These are phyloP conservation scores for Cladophialophora chaetospira DNA, from an alignment of 2,329 filamentous ascomycete genomes.

Conservation along the genomic window DNA sequence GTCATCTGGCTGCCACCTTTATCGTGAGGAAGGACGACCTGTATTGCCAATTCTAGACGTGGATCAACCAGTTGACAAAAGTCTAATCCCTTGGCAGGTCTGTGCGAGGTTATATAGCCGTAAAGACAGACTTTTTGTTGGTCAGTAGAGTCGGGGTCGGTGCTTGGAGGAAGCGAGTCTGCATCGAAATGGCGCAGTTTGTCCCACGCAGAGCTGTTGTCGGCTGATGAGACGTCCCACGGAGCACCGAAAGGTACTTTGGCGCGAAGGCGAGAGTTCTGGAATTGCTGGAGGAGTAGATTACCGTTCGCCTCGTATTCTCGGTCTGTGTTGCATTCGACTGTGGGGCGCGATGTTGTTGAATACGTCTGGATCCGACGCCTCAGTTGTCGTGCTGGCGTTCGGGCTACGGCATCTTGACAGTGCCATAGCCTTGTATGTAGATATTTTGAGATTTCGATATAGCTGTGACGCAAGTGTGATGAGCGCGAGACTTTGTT, in stretches of 20 bases:
- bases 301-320: no score
- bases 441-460: conserved; percentile 43
- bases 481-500: conserved; percentile 22
- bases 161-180: neutral
- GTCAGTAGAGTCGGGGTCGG: neutral
- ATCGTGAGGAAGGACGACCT: conserved; percentile 31
- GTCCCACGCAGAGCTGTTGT: conserved; percentile 11
- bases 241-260: neutral
- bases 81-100: conserved; percentile 23
- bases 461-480: conserved; percentile 39
- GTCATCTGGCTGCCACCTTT: no score
- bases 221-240: no score
- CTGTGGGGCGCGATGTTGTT: no score
- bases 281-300: neutral
- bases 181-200: conserved; percentile 11
- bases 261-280: neutral
- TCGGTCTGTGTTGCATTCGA: no score
- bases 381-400: no score
- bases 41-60: conserved; percentile 22
- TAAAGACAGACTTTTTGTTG: conserved; percentile 14
- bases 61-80: conserved; percentile 29
- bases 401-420: no score
- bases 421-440: conserved; percentile 28
- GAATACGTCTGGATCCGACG: no score
- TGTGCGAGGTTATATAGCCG: conserved; percentile 31